Evolutionary conservation across 305 asterid species (phyloP).

Genomic region (Fraxinus sp.): DNA sequence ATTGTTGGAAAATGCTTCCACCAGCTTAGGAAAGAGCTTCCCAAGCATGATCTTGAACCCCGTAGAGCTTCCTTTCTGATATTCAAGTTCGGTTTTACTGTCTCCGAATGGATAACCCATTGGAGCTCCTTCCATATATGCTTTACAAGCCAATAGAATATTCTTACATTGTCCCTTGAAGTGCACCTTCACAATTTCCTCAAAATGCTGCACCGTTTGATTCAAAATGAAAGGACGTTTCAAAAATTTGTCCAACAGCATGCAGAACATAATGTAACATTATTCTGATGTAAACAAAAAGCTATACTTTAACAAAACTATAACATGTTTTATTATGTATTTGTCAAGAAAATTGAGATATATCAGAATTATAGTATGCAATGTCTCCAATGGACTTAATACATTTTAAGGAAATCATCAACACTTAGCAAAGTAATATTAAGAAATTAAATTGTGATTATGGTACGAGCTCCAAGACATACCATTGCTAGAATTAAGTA

Average conservation of each 20-base stretch:
- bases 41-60: constrained; percentile 69
- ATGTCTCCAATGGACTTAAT: no score
- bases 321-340: neutral
- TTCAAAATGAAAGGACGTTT: neutral
- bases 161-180: constrained; percentile 48
- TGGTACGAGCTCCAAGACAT: neutral
- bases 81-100: constrained; percentile 35
- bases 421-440: neutral
- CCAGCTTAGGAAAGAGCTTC: constrained; percentile 71
- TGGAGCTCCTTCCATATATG: constrained; percentile 73
- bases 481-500: neutral
- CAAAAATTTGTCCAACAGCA: neutral
- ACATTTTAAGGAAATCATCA: no score
- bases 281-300: neutral
- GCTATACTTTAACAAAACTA: neutral
- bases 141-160: constrained; percentile 66
- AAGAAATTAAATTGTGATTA: neutral
- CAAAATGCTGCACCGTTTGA: constrained; percentile 72
- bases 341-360: neutral
- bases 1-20: constrained; percentile 66
- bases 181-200: constrained; percentile 75
- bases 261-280: neutral
- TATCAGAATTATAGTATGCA: neutral
- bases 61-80: constrained; percentile 41
- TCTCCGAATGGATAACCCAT: constrained; percentile 51